phyloP scores from a whole-genome alignment of 2,329 filamentous ascomycete genomes.

The Lasiodiplodia sp. region DNA sequence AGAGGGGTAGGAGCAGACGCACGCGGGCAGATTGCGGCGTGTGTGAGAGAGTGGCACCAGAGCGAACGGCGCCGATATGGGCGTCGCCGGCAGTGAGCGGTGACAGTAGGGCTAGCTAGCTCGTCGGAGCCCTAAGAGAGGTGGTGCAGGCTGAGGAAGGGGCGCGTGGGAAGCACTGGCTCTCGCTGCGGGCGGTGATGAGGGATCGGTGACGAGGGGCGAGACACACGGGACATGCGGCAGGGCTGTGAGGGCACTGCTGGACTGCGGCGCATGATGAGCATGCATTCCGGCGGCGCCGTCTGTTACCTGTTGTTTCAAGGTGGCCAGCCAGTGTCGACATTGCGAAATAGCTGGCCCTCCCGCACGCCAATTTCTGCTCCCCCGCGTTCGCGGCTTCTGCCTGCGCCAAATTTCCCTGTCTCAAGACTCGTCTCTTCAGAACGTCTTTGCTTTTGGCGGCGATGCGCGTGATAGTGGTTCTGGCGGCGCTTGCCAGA shows the following conservation, averaged over 20 bases:
- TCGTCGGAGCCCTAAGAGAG: constrained; percentile 12
- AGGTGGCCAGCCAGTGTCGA: constrained; percentile 14
- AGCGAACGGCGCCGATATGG: constrained; percentile 8
- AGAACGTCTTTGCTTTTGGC: background rate
- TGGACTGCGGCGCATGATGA: constrained; percentile 4
- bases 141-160: constrained; percentile 17
- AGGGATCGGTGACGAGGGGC: constrained; percentile 21
- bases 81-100: constrained; percentile 11
- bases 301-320: constrained; percentile 13
- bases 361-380: constrained; percentile 5
- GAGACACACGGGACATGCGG: constrained; percentile 7
- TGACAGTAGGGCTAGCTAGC: constrained; percentile 14
- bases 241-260: background rate
- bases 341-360: constrained; percentile 7
- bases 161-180: constrained; percentile 6
- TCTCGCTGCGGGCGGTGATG: constrained; percentile 4
- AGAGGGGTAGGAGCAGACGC: constrained; percentile 17
- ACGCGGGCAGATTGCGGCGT: constrained; percentile 10
- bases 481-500: background rate
- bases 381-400: constrained; percentile 11
- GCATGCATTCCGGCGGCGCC: background rate
- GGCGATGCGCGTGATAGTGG: constrained; percentile 7
- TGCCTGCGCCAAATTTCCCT: background rate
- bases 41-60: constrained; percentile 8
- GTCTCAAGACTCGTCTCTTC: constrained; percentile 12